Base-by-base conservation (phyloP, 768 basidiomycete genomes). In the Tulasnella sp. region DNA sequence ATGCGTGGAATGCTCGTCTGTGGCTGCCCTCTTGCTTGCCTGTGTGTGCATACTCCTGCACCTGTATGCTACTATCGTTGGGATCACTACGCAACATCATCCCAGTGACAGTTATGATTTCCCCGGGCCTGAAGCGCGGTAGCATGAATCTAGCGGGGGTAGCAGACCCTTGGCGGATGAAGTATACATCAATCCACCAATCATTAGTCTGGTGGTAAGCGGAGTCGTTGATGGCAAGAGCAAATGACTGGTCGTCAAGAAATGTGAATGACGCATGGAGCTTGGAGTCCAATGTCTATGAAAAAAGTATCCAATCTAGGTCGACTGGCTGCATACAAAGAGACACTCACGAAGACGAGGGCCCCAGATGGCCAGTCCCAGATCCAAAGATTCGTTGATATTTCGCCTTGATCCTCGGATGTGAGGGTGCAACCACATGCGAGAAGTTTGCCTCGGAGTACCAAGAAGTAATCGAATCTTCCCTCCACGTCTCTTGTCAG, bases 331-430 rank as follows among this genome's bases (percentile, higher is more conserved):
- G 17, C 10, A 19, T 38, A 38, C 34, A 38, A 38, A 38, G n/a
- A n/a, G 17, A 13, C 23, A 56, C 55, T 13, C 13, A 56, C 55
- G 44, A 24, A 43, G 10, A 56, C 27, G 42, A 47, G 55, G 11
- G 23, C 13, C 42, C 55, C 55, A 24, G 55, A n/a, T 38, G 24
- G 19, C 55, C 55, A 56, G 19, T 56, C 55, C 55, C 55, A 56
- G 15, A 56, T 56, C 41, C 44, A 26, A 30, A 56, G 21, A 21
- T 44, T 24, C 21, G 55, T 56, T 17, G 34, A 38, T 15, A 7
- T 38, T 38, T 44, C 29, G 42, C 38, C 44, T 8, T 27, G 29
- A n/a, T 43, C 42, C n/a, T 27, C 19, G 24, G 24, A 30, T 44
- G 10, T 42, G 9, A 21, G 19, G 27, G 43, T 27, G 7, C 43